Base-by-base conservation (phyloP, 331 rosid genomes). In the Acacia pycnantha region DNA sequence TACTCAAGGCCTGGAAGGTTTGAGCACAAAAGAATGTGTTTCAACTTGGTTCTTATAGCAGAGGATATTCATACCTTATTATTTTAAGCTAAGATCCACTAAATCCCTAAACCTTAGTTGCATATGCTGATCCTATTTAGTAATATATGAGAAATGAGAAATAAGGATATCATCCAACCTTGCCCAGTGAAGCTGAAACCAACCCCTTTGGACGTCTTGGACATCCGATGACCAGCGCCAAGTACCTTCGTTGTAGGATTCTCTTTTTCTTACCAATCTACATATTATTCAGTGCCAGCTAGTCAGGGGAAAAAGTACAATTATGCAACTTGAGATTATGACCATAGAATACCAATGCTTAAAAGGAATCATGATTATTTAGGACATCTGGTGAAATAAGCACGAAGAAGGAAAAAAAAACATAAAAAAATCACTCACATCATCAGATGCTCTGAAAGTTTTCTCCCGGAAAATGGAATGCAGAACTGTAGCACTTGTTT, bases 161-260 rank as follows among this genome's bases (percentile, higher is more conserved):
- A 82, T 12, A 70, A n/a, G 62, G 80, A 59, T 85, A 93, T 44
- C 56, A 70, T 72, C 40, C 82, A 79, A 93, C 98, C 99, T 93
- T 95, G 89, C 90, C 92, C 76, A 92, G 77, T 74, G 99, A 89
- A 66, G 95, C 96, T 5, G 91, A 85, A 81, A 95, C 76, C 50
- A 92, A 61, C 12, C 99, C 99, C 85, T 78, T 81, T 46, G 78
- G 86, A 53, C 88, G 90, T 77, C 91, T 89, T 27, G 98, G 99
- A 86, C 91, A 88, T 76, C 99, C 99, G 72, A 95, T 85, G 87
- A 95, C 99, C 64, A 95, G 89, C 21, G 99, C 97, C 92, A 86
- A 79, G 79, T 93, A 95, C 86, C 81, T 88, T 88, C 92, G 88
- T 87, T 86, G 90, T 81, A 92, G 90, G 85, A 89, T 59, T 85